Evolutionary conservation across 176 grass and related monocot genomes (phyloP), one percentile per base, ranked within the genome.

Genomic region (Cenchrus purpureus): DNA sequence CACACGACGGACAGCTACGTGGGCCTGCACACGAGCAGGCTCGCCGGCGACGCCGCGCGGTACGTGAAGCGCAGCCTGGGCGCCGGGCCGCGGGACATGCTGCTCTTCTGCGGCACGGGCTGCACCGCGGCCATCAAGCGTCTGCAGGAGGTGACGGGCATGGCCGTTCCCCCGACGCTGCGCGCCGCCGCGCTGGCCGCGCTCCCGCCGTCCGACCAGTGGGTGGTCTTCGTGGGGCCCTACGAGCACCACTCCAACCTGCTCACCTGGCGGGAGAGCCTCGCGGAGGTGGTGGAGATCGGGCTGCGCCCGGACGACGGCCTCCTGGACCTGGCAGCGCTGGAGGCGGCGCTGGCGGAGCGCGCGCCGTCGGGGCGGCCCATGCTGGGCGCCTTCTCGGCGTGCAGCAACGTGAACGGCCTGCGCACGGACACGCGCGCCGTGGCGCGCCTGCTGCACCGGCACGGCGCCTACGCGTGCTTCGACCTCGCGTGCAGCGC

Each of bases 201-300:
- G 44, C 83, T 97, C n/a, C 79, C 68, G 29, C 76, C 85, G 34
- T 45, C 73, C 10, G 88, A 93, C 16, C 81, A 86, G 46, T 95
- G 94, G 94, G 91, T 95, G 12, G 88, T 93, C 20, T 93, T 93
- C 67, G 75, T 88, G 15, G 91, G 94, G 1, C 91, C 94, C 20
- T 93, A 93, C 51, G 89, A 96, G 80, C 94, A 96, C 88, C 94
- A 96, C 68, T 96, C 94, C 20, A 96, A 96, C 88, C 88, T 96
- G 70, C 91, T 96, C 15, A 91, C 86, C 8, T 96, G 94, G 94
- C 80, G 94, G 46, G 84, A 91, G 64, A 93, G 86, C 94, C 75
- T 87, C 0, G 94, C 89, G 0, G 91, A 96, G 68, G 91, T 93
- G 37, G 84, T 96, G 29, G 91, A 96, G 76, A 69, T 96, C 45